Evolutionary conservation across 495 filamentous ascomycete genomes (phyloP), one percentile per base, ranked within the genome.

Genomic region (Aspergillus olivimuriae): DNA sequence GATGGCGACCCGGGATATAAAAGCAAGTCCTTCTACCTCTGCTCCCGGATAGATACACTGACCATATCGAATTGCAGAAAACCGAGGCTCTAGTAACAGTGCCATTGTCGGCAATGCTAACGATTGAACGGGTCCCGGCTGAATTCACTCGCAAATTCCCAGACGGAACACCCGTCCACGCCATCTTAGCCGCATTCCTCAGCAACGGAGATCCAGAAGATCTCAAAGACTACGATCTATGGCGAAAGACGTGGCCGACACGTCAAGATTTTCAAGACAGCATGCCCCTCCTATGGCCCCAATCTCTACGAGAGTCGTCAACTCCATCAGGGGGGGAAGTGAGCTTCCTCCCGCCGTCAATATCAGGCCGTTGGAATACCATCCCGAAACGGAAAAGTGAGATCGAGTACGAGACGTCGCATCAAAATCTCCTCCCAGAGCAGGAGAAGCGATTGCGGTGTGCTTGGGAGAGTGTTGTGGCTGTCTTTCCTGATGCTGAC

Each of bases 261-360:
- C 53, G 61, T 0, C 52, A 70, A 4, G 79, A 83, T 44, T 77
- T 94, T 46, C 50, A 69, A 52, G 62, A 73, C 10, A 70, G 62
- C 39, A 74, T 92, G 66, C 89, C 89, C 0, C 53, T 94, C 2
- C 59, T 82, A 21, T 94, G 88, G 87, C 66, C 72, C 4, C 30
- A 47, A 9, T 47, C 37, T 18, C 38, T 67, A 14, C 62, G 60
- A 14, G 58, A 49, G n/a, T 24, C 26, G 4, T 33, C 24, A 15
- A 12, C 34, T 18, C 14, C 30, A 31, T 49, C 6, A 28, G n/a
- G n/a, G n/a, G n/a, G 2, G 10, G 28, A 15, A 2, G 1, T 1
- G 46, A 46, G 16, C 37, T 32, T 62, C 10, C 61, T 75, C 5
- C 65, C 70, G 1, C 70, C 73, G 8, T 68, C 65, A 6, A 63